Evolutionary conservation across 1,284 basidiomycete species (phyloP).

Genomic region (Gyrodon tennesseensis): DNA sequence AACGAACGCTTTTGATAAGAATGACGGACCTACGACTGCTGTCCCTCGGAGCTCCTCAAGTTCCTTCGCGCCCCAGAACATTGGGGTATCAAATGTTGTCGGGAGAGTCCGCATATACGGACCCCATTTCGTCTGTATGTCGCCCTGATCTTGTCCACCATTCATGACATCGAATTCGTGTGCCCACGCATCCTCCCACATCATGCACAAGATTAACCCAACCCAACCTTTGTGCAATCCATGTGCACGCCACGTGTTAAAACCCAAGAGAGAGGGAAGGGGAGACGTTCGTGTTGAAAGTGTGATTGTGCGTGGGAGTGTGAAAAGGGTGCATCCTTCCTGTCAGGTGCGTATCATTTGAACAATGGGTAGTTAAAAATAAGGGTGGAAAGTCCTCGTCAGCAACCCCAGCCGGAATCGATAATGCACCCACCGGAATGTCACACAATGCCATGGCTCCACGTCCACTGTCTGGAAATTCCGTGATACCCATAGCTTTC

Average conservation of each 20-base stretch:
- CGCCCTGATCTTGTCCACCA: conserved; percentile 44
- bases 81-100: conserved; percentile 79
- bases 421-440: conserved; percentile 58
- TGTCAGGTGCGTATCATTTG: conserved; percentile 36
- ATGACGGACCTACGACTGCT: conserved; percentile 73
- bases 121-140: conserved; percentile 48
- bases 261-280: conserved; percentile 61
- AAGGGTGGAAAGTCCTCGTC: background rate
- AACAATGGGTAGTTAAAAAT: background rate
- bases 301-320: conserved; percentile 75
- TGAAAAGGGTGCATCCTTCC: conserved; percentile 77
- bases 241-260: conserved; percentile 60
- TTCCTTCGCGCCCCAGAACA: conserved; percentile 88
- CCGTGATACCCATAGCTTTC: conserved; percentile 50
- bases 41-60: conserved; percentile 81
- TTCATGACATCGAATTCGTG: conserved; percentile 26
- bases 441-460: conserved; percentile 71
- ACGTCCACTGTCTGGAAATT: conserved; percentile 62
- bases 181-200: conserved; percentile 78
- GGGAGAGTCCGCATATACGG: conserved; percentile 59
- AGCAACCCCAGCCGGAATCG: conserved; percentile 1
- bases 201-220: conserved; percentile 88
- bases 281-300: conserved; percentile 78
- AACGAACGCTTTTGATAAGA: background rate
- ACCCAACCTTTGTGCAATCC: conserved; percentile 76